Percentiles rank a stretch among this genome's conserved stretches.
phyloP scores from a whole-genome alignment of 257 asterid species.

The Salvia miltiorrhiza region DNA sequence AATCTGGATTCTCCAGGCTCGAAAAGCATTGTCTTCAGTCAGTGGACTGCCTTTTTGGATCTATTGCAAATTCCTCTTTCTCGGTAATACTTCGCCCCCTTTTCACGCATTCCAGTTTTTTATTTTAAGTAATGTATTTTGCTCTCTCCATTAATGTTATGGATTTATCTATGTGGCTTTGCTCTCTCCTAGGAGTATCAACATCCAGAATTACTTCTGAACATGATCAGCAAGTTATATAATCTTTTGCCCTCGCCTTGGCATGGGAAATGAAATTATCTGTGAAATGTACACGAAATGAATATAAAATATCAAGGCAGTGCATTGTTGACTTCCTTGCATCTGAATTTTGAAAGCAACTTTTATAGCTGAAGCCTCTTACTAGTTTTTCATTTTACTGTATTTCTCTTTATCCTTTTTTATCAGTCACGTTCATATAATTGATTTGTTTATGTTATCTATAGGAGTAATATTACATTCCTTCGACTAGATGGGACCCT shows the following conservation, averaged over 20 bases:
- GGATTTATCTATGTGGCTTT: not conserved
- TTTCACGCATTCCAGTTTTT: not conserved
- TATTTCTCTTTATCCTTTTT: not conserved
- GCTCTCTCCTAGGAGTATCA: not conserved
- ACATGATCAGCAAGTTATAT: not conserved
- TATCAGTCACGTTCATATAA: not conserved
- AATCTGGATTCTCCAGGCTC: constrained; percentile 46
- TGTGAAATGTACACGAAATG: not conserved
- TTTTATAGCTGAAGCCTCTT: not conserved
- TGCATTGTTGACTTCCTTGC: not conserved
- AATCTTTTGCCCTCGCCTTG: not conserved
- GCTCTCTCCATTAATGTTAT: not conserved
- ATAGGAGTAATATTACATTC: constrained; percentile 63
- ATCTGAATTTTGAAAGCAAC: constrained; percentile 6
- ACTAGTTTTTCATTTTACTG: not conserved
- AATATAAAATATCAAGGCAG: not conserved
- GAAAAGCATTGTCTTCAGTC: constrained; percentile 94
- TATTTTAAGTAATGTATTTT: not conserved
- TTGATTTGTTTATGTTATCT: constrained; percentile 13
- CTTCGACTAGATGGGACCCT: constrained; percentile 95
- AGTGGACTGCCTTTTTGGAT: constrained; percentile 98
- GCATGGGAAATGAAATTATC: not conserved
- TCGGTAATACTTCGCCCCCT: constrained; percentile 40
- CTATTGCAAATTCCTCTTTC: constrained; percentile 89
- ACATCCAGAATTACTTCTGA: not conserved